phyloP scores from a whole-genome alignment of 306 rosid genomes.

The Dryas drummondii region DNA sequence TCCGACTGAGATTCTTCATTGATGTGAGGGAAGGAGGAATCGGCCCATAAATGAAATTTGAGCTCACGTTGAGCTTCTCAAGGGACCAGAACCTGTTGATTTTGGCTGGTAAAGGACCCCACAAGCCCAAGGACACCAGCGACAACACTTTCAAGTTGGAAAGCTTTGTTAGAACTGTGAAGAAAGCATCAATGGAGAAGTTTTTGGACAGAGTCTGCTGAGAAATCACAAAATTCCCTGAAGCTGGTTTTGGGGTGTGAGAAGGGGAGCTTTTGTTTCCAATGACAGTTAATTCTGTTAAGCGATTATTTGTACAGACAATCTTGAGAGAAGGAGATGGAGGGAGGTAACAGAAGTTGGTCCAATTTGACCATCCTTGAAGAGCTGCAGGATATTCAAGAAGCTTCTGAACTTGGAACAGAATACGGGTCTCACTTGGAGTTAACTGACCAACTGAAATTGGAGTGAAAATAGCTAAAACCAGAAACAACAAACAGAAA shows the following conservation, averaged over 20 bases:
- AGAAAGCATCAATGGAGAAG: slow-evolving; percentile 70
- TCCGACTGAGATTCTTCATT: slow-evolving; percentile 45
- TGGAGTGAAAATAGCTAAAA: slow-evolving; percentile 47
- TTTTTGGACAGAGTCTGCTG: slow-evolving; percentile 50
- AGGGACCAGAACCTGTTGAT: slow-evolving; percentile 54
- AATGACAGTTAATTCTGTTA: slow-evolving; percentile 57
- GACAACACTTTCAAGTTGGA: slow-evolving; percentile 59
- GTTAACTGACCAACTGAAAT: slow-evolving; percentile 54
- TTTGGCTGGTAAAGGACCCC: slow-evolving; percentile 85
- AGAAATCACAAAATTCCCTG: slow-evolving; percentile 26
- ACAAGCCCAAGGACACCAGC: slow-evolving; percentile 68
- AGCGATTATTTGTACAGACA: slow-evolving; percentile 47
- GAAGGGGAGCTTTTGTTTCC: slow-evolving; percentile 61
- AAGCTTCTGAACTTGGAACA: slow-evolving; percentile 60
- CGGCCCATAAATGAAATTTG: slow-evolving; percentile 62
- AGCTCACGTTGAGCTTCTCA: slow-evolving; percentile 62
- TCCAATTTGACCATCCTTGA: slow-evolving; percentile 63
- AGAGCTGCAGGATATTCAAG: slow-evolving; percentile 75
- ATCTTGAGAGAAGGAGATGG: slow-evolving; percentile 59
- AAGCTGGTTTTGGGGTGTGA: slow-evolving; percentile 24
- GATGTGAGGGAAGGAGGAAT: slow-evolving; percentile 53
- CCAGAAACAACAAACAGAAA: slow-evolving; percentile 34
- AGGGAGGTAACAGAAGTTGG: slow-evolving; percentile 68
- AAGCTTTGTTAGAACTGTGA: slow-evolving; percentile 66
- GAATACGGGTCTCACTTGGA: slow-evolving; percentile 49